A percentile compares a stretch with the other conserved stretches of the same genome.
Evolutionary conservation across 805 yeast genomes (phyloP).

Genomic region (Candida railenensis): DNA sequence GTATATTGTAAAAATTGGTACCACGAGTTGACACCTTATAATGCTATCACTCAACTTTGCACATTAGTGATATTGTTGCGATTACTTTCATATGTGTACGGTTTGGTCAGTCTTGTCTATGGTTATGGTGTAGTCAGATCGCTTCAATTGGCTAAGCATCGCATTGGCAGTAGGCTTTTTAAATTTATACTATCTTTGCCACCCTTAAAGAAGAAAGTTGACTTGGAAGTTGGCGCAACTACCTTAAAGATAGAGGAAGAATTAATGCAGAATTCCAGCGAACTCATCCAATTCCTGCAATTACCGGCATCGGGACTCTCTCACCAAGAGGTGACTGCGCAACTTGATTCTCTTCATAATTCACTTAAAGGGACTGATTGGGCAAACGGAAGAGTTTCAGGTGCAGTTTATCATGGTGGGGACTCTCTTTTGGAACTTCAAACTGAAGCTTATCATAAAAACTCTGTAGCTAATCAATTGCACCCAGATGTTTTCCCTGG

Average conservation of each 20-base stretch:
- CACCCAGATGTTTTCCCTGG: conserved; percentile 98
- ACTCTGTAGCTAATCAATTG: conserved; percentile 86
- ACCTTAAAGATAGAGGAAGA: conserved; percentile 51
- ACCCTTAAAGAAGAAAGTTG: conserved; percentile 53
- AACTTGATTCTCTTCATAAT: conserved; percentile 47
- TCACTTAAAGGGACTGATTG: conserved; percentile 69
- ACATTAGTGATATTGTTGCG: not conserved
- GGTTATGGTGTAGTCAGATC: conserved; percentile 45
- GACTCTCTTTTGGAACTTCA: conserved; percentile 72
- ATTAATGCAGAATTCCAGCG: conserved; percentile 54
- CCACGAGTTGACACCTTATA: not conserved
- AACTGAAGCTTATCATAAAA: conserved; percentile 69
- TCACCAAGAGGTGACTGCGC: conserved; percentile 43
- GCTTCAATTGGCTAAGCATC: conserved; percentile 12
- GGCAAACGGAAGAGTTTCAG: conserved; percentile 84
- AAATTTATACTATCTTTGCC: conserved; percentile 46
- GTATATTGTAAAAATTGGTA: conserved; percentile 1
- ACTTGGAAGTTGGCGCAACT: conserved; percentile 54
- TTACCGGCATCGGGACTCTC: conserved; percentile 65
- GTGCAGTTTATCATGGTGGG: conserved; percentile 97
- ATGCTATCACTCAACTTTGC: not conserved
- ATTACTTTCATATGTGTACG: conserved; percentile 7
- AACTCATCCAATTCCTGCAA: conserved; percentile 40
- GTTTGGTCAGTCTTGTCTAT: conserved; percentile 12
- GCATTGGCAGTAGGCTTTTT: conserved; percentile 23